These are phyloP conservation scores for Cladosporium sp. DNA, from an alignment of 2,329 filamentous ascomycete species.

Conservation along the genomic window DNA sequence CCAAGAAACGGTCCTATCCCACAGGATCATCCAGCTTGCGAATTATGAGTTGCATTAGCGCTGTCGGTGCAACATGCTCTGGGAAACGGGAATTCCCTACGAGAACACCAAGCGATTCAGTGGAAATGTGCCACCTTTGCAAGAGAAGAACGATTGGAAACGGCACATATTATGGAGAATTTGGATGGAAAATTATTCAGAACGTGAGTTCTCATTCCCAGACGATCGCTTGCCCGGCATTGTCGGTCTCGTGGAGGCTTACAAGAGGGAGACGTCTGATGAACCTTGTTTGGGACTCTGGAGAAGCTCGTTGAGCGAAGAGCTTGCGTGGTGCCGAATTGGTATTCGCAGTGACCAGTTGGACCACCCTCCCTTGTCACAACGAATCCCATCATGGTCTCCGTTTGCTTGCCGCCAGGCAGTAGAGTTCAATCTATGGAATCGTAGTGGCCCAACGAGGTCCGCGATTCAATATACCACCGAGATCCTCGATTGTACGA, in stretches of 20 bases:
- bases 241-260: not conserved
- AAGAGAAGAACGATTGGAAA: not conserved
- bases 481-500: not conserved
- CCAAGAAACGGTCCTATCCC: not conserved
- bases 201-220: not conserved
- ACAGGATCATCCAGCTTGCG: not conserved
- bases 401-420: not conserved
- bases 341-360: not conserved
- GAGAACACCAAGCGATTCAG: not conserved
- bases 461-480: not conserved
- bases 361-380: not conserved
- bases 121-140: not conserved
- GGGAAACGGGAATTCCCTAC: not conserved
- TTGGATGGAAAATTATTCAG: not conserved
- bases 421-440: not conserved
- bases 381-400: not conserved
- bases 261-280: not conserved
- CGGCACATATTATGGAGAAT: not conserved
- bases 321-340: not conserved
- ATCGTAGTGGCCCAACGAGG: not conserved
- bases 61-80: not conserved
- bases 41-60: not conserved
- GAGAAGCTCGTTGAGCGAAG: not conserved
- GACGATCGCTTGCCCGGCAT: not conserved
- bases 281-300: not conserved